Percentiles rank a stretch among this genome's conserved stretches.
Evolutionary conservation across 805 yeast species (phyloP).

Genomic region (Spathaspora girioi): DNA sequence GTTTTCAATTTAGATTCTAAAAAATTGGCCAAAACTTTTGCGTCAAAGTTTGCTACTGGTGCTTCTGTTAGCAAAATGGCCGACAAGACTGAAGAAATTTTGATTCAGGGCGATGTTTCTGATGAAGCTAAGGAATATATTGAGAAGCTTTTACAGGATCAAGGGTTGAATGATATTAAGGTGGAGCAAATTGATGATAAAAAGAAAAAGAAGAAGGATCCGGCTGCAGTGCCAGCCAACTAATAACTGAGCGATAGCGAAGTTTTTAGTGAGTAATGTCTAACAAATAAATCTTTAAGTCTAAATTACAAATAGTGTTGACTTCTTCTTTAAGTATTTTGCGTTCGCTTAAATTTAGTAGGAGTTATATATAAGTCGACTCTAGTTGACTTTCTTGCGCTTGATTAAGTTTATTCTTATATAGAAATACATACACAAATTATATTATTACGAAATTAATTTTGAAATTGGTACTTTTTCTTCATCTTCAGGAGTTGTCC

Average conservation of each 20-base stretch:
- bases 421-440: not conserved
- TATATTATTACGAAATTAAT: conserved; percentile 3
- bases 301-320: too few species aligned
- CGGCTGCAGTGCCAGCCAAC: conserved; percentile 6
- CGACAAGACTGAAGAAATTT: conserved; percentile 88
- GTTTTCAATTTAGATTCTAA: conserved; percentile 86
- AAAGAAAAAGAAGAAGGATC: conserved; percentile 51
- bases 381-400: not conserved
- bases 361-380: not conserved
- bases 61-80: conserved; percentile 86
- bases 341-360: too few species aligned
- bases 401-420: not conserved
- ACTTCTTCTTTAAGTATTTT: too few species aligned
- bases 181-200: conserved; percentile 87
- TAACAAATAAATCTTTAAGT: too few species aligned
- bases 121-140: conserved; percentile 84
- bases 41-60: conserved; percentile 94
- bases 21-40: conserved; percentile 86
- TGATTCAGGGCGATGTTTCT: conserved; percentile 92
- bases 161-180: conserved; percentile 79
- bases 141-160: conserved; percentile 65
- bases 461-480: conserved; percentile 9
- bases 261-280: not conserved
- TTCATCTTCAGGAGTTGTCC: not conserved
- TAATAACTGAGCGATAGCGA: too few species aligned